phyloP scores from a whole-genome alignment of 2,329 filamentous ascomycete species.

The Pseudogymnoascus sp. region DNA sequence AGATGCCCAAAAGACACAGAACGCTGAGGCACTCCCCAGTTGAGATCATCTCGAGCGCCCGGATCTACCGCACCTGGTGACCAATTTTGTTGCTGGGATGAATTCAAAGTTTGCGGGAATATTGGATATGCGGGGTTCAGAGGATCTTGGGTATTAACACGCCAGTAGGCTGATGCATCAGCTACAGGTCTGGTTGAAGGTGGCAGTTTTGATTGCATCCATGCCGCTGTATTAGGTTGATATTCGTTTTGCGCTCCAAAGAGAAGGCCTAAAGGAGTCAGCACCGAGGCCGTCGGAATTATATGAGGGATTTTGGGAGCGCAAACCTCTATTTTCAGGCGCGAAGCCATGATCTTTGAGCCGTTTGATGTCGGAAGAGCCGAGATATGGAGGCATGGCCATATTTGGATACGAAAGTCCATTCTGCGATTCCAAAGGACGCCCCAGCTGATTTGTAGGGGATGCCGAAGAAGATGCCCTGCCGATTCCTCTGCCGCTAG shows the following conservation, averaged over 20 bases:
- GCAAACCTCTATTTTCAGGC: slow-evolving; percentile 27
- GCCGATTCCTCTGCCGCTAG: background rate
- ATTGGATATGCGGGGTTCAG: slow-evolving; percentile 44
- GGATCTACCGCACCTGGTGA: slow-evolving; percentile 21
- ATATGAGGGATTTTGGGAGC: background rate
- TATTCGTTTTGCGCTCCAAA: slow-evolving; percentile 7
- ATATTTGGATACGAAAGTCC: slow-evolving; percentile 37
- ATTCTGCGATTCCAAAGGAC: slow-evolving; percentile 35
- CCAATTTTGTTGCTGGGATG: slow-evolving; percentile 26
- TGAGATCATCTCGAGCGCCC: slow-evolving; percentile 23
- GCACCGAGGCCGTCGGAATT: background rate
- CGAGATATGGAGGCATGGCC: slow-evolving; percentile 39
- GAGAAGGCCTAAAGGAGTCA: background rate
- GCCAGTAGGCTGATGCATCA: slow-evolving; percentile 40
- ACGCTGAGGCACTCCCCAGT: slow-evolving; percentile 28
- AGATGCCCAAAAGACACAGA: slow-evolving; percentile 27
- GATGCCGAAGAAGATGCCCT: slow-evolving; percentile 35
- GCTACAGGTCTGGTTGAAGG: slow-evolving; percentile 34
- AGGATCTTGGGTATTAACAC: slow-evolving; percentile 42
- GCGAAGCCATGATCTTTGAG: slow-evolving; percentile 30
- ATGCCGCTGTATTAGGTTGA: slow-evolving; percentile 22
- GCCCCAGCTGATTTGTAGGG: slow-evolving; percentile 38
- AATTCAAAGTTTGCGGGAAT: slow-evolving; percentile 36
- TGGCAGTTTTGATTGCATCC: slow-evolving; percentile 39
- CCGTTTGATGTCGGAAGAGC: slow-evolving; percentile 35